Evolutionary conservation across 257 asterid species (phyloP).

Genomic region (Penstemon eatonii): DNA sequence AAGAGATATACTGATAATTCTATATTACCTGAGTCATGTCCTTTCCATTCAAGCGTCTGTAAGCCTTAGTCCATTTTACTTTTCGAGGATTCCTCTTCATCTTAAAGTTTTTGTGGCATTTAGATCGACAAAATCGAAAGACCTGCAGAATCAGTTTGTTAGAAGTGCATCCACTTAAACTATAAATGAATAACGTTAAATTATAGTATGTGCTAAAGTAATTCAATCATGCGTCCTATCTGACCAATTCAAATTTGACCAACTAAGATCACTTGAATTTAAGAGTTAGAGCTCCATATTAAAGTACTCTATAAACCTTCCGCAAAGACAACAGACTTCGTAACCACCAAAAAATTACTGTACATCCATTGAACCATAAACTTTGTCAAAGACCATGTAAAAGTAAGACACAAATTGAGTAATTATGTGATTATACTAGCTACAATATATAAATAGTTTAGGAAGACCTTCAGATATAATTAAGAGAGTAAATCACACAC

Average conservation of each 20-base stretch:
- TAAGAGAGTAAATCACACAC: neutral
- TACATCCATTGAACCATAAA: neutral
- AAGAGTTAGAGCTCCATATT: neutral
- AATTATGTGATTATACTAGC: too few relatives aligned
- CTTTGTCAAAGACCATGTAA: too few relatives aligned
- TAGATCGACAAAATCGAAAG: constrained; percentile 83
- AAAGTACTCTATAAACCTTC: neutral
- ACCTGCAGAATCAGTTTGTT: constrained; percentile 43
- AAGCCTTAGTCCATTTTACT: constrained; percentile 93
- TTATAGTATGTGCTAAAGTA: neutral
- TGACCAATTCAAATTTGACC: constrained; percentile 6
- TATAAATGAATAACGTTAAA: neutral
- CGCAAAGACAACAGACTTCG: neutral
- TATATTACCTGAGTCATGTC: constrained; percentile 85
- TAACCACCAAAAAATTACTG: neutral
- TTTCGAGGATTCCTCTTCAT: constrained; percentile 98
- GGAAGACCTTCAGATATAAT: too few relatives aligned
- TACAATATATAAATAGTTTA: too few relatives aligned
- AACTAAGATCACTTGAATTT: constrained; percentile 21
- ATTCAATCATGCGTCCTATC: neutral
- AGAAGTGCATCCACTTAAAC: neutral
- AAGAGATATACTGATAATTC: neutral
- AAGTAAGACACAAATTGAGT: too few relatives aligned
- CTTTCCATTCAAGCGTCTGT: constrained; percentile 79
- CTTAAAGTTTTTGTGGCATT: constrained; percentile 90